Conservation (phyloP, 495 filamentous ascomycete species). For the Penicillium daleae region DNA sequence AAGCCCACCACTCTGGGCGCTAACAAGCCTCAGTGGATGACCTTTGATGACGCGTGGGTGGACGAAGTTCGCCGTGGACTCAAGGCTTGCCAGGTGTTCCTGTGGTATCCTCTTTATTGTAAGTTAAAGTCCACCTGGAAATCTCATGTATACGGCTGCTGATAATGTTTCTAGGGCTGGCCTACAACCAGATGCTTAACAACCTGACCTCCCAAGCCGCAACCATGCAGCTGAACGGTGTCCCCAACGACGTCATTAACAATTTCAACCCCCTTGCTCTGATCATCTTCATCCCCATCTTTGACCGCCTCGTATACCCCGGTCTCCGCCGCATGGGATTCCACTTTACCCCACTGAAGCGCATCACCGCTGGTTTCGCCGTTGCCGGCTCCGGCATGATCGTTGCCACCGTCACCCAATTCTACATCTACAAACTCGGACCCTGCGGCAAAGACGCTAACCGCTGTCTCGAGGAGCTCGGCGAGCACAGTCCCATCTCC, state of each 20-base stretch:
- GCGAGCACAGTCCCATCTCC: conserved; percentile 51
- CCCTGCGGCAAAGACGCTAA: conserved; percentile 60
- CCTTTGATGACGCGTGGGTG: conserved; percentile 75
- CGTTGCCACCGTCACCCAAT: conserved; percentile 65
- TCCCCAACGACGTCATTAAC: conserved; percentile 78
- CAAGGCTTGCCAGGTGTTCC: conserved; percentile 67
- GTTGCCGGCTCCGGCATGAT: conserved; percentile 65
- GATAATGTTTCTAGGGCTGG: conserved; percentile 43
- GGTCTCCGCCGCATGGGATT: conserved; percentile 62
- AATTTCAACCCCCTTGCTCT: conserved; percentile 79
- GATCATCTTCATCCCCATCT: conserved; percentile 78
- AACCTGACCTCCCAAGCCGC: conserved; percentile 78
- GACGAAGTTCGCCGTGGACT: conserved; percentile 72
- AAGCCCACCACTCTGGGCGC: conserved; percentile 62
- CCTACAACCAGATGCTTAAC: conserved; percentile 63
- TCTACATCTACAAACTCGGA: conserved; percentile 69
- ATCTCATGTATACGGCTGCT: neutral
- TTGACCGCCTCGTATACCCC: conserved; percentile 72
- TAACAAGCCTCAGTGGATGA: conserved; percentile 61
- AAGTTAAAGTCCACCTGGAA: neutral
- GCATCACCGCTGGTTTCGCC: conserved; percentile 70
- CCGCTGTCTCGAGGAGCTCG: conserved; percentile 39
- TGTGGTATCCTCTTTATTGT: conserved; percentile 72
- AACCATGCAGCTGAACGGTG: conserved; percentile 67
- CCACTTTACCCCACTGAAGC: conserved; percentile 73